Evolutionary conservation across 2,329 filamentous ascomycete genomes (phyloP).

Genomic region (Alternaria metachromatica): DNA sequence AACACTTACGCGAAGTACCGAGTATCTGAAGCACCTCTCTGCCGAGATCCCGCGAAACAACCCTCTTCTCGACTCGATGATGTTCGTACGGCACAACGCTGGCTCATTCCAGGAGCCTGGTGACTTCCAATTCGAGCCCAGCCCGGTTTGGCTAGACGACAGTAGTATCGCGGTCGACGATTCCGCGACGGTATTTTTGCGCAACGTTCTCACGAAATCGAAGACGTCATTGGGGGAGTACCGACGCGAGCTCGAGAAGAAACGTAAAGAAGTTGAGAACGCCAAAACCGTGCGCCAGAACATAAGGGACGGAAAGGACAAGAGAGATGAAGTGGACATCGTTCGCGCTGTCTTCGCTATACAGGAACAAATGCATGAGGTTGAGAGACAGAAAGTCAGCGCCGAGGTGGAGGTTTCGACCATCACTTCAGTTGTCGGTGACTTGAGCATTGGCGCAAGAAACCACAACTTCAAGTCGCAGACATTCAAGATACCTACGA

Average conservation of each 20-base stretch:
- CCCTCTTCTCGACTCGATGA: slow-evolving; percentile 90
- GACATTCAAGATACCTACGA: slow-evolving; percentile 98
- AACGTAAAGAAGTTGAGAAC: slow-evolving; percentile 81
- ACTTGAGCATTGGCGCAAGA: slow-evolving; percentile 88
- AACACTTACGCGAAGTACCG: slow-evolving; percentile 76
- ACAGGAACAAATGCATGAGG: slow-evolving; percentile 83
- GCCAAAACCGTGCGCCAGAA: slow-evolving; percentile 75
- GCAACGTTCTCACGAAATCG: slow-evolving; percentile 90
- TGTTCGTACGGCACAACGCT: slow-evolving; percentile 95
- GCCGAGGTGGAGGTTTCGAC: slow-evolving; percentile 93
- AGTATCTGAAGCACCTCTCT: slow-evolving; percentile 73
- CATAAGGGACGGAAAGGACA: slow-evolving; percentile 83
- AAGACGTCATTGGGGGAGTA: slow-evolving; percentile 83
- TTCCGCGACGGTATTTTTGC: slow-evolving; percentile 83
- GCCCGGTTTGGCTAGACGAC: slow-evolving; percentile 96
- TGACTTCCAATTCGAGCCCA: slow-evolving; percentile 89
- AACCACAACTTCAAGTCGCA: slow-evolving; percentile 99
- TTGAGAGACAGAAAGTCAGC: slow-evolving; percentile 82
- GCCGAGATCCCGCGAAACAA: slow-evolving; percentile 87
- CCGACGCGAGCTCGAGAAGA: slow-evolving; percentile 83
- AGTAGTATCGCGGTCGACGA: slow-evolving; percentile 86
- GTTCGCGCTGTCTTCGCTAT: slow-evolving; percentile 82
- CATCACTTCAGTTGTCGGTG: slow-evolving; percentile 88
- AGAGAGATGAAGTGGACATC: slow-evolving; percentile 85
- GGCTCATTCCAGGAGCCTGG: slow-evolving; percentile 80